Conservation (phyloP, 192 early-diverging fungal species). For the Cladochytrium replicatum region DNA sequence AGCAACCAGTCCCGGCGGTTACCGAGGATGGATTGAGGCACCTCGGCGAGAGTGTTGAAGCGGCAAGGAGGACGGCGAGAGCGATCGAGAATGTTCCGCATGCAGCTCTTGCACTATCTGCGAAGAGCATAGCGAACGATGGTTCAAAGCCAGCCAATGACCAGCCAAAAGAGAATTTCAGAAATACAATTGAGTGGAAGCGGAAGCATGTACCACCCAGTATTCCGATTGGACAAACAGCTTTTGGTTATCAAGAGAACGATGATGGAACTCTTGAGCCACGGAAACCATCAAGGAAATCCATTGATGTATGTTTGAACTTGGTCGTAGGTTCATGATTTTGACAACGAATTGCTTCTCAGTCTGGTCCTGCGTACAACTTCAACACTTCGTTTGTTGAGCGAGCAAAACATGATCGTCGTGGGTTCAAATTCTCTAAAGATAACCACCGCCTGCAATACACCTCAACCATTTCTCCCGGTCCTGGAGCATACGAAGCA, state of each 20-base stretch:
- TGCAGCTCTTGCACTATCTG: too few species aligned
- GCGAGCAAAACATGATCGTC: constrained; percentile 22
- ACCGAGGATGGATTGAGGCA: not conserved
- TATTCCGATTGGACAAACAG: constrained; percentile 29
- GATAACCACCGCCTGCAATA: constrained; percentile 16
- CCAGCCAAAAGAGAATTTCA: too few species aligned
- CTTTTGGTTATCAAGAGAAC: constrained; percentile 44
- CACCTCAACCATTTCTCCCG: constrained; percentile 24
- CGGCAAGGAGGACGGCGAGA: not conserved
- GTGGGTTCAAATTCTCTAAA: constrained; percentile 23
- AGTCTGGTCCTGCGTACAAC: constrained; percentile 34
- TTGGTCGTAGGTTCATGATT: not conserved
- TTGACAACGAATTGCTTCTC: not conserved
- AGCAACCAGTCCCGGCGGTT: not conserved
- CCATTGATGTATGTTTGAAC: constrained; percentile 19
- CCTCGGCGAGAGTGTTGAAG: not conserved
- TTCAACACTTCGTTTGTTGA: constrained; percentile 36
- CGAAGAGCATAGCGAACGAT: too few species aligned
- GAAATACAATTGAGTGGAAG: constrained; percentile 36
- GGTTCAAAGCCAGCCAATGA: too few species aligned
- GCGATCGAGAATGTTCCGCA: not conserved
- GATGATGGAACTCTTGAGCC: constrained; percentile 36
- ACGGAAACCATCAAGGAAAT: constrained; percentile 32
- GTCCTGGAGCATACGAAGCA: constrained; percentile 18
- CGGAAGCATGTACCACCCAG: constrained; percentile 42